Percentiles rank a stretch among this genome's conserved stretches.
These are phyloP conservation scores for Zizania latifolia DNA, from an alignment of 176 grass and related monocot species.

Conservation along the genomic window DNA sequence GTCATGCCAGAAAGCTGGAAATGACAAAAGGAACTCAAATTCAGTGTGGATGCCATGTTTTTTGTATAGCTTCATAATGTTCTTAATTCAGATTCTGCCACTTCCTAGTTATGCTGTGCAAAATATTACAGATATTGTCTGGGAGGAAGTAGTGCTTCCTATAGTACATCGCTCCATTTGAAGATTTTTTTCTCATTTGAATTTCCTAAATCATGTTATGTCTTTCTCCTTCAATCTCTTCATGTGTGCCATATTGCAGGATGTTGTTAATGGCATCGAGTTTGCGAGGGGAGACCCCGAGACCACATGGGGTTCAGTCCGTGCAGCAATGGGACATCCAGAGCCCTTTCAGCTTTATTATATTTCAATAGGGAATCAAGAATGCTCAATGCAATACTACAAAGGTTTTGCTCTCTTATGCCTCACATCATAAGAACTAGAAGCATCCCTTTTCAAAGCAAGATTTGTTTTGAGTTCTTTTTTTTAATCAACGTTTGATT, in stretches of 20 bases:
- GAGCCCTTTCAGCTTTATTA: slow-evolving; percentile 77
- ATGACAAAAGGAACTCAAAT: slow-evolving; percentile 4
- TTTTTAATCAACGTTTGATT: neutral
- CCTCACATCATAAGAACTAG: neutral
- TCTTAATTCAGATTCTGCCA: neutral
- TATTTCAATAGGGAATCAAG: slow-evolving; percentile 86
- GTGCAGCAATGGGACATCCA: slow-evolving; percentile 88
- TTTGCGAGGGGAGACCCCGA: slow-evolving; percentile 74
- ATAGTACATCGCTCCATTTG: neutral
- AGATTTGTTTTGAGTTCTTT: no score
- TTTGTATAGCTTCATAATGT: neutral
- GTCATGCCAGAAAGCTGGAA: neutral
- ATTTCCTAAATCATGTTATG: neutral
- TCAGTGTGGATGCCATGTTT: neutral
- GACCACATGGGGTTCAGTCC: slow-evolving; percentile 73
- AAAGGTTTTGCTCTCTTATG: slow-evolving; percentile 45
- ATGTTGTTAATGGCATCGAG: slow-evolving; percentile 79
- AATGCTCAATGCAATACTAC: slow-evolving; percentile 69
- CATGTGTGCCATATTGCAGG: slow-evolving; percentile 44
- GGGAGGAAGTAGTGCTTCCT: neutral
- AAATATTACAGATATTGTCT: neutral
- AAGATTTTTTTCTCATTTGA: neutral
- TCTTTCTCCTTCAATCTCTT: neutral
- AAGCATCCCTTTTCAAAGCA: neutral
- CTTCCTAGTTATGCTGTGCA: neutral